phyloP scores from a whole-genome alignment of 352 stramenopile species.

The Pythium rhizo-oryzae region DNA sequence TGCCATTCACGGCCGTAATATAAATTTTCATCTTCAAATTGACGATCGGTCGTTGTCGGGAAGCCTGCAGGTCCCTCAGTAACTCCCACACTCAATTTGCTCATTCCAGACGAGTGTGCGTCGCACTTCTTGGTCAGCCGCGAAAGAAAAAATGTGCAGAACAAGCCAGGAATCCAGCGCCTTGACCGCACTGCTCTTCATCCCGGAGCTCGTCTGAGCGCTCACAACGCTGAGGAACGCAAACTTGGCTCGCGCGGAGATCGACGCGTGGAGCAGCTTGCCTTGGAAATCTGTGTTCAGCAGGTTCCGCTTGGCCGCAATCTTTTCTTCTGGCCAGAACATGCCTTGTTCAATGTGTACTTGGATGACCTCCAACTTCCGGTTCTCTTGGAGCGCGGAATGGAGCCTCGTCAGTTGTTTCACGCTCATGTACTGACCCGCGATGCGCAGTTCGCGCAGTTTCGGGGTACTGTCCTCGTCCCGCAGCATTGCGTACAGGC shows the following conservation, averaged over 20 bases:
- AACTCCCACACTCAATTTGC: no score
- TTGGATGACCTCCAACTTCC: not conserved
- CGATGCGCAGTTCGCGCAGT: not conserved
- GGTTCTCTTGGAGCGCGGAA: not conserved
- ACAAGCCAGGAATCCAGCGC: slow-evolving; percentile 5
- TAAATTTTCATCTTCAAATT: no score
- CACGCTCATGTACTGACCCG: not conserved
- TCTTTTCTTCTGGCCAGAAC: not conserved
- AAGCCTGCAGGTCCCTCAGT: no score
- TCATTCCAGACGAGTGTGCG: slow-evolving; percentile 1
- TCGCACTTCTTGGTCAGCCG: not conserved
- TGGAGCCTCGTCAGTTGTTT: not conserved
- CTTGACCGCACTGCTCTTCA: not conserved
- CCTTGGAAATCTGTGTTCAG: slow-evolving; percentile 5
- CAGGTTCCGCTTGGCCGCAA: not conserved
- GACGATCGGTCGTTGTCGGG: no score
- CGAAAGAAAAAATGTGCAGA: slow-evolving; percentile 7
- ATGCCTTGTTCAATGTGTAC: not conserved
- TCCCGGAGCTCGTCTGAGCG: no score
- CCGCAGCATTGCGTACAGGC: not conserved
- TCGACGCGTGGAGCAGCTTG: not conserved
- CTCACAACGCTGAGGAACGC: slow-evolving; percentile 20
- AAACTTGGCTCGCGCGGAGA: not conserved
- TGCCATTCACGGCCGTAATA: no score
- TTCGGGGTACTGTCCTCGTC: not conserved